These are phyloP conservation scores for Penicillium expansum DNA, from an alignment of 2,329 filamentous ascomycete species.

Conservation along the genomic window DNA sequence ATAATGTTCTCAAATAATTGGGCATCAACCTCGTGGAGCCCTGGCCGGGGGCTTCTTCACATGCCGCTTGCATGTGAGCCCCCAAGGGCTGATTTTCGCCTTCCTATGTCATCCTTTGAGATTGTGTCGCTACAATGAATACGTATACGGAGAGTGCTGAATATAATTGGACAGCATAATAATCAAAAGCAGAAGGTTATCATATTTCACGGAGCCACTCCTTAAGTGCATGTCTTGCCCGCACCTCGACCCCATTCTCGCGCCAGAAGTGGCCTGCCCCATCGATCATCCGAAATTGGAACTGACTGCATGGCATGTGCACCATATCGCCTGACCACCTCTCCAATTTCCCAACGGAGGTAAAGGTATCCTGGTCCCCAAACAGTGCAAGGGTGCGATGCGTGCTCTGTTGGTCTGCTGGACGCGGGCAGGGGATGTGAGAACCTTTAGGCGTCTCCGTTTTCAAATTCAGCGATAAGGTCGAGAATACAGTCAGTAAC, in stretches of 20 bases:
- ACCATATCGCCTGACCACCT: slow-evolving; percentile 62
- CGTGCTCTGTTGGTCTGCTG: slow-evolving; percentile 54
- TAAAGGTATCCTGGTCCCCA: slow-evolving; percentile 73
- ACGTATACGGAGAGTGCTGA: background rate
- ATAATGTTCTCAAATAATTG: background rate
- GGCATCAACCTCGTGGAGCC: background rate
- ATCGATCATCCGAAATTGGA: slow-evolving; percentile 50
- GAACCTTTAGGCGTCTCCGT: slow-evolving; percentile 26
- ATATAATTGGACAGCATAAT: background rate
- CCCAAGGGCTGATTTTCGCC: background rate
- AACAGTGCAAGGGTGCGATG: slow-evolving; percentile 68
- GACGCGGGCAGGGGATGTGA: slow-evolving; percentile 37
- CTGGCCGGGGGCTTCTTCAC: slow-evolving; percentile 1
- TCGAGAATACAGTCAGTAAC: slow-evolving; percentile 61
- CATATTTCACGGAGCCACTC: slow-evolving; percentile 38
- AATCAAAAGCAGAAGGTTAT: background rate
- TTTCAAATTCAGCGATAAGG: slow-evolving; percentile 36
- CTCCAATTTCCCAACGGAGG: slow-evolving; percentile 61
- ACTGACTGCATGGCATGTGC: slow-evolving; percentile 44
- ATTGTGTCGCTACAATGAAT: background rate
- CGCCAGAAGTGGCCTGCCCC: slow-evolving; percentile 64
- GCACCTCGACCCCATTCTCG: slow-evolving; percentile 50
- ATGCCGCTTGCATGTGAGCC: slow-evolving; percentile 3
- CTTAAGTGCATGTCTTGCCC: slow-evolving; percentile 41
- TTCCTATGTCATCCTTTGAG: background rate